Conservation (phyloP, 1,284 basidiomycete species). For the Kwoniella shivajii region DNA sequence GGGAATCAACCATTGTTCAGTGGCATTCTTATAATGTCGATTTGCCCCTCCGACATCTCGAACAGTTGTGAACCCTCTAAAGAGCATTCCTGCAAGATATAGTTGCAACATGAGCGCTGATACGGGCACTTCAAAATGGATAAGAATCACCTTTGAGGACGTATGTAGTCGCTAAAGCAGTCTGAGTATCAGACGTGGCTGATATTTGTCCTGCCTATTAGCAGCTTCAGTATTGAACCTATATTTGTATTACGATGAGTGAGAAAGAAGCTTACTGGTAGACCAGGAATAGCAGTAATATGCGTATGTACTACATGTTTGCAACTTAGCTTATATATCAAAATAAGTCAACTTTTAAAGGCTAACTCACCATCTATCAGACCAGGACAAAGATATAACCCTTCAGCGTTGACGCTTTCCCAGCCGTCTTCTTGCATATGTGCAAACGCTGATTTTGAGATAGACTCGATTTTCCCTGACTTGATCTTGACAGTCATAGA, state of each 20-base stretch:
- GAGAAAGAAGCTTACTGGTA: conserved; percentile 21
- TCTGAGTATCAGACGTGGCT: conserved; percentile 42
- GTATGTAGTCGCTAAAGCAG: conserved; percentile 54
- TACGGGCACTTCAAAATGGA: neutral
- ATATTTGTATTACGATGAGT: too few relatives aligned
- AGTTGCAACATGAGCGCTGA: neutral
- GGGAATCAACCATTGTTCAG: conserved; percentile 56
- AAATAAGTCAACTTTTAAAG: neutral
- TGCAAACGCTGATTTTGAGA: conserved; percentile 25
- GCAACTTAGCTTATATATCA: conserved; percentile 41
- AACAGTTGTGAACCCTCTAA: conserved; percentile 59
- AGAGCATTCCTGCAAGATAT: conserved; percentile 54
- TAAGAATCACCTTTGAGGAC: conserved; percentile 50
- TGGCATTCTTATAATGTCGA: conserved; percentile 55
- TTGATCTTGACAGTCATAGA: conserved; percentile 47
- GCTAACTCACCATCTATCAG: conserved; percentile 34
- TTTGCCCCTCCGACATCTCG: conserved; percentile 59
- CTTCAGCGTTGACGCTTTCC: conserved; percentile 46
- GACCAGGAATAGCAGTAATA: conserved; percentile 55
- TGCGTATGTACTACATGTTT: conserved; percentile 59
- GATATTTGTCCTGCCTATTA: conserved; percentile 2
- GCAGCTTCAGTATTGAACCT: too few relatives aligned
- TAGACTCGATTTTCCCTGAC: conserved; percentile 46
- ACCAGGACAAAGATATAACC: conserved; percentile 55
- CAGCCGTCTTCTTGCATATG: conserved; percentile 35